Evolutionary conservation across 768 basidiomycete species (phyloP).

Genomic region (Nidularia sp.): DNA sequence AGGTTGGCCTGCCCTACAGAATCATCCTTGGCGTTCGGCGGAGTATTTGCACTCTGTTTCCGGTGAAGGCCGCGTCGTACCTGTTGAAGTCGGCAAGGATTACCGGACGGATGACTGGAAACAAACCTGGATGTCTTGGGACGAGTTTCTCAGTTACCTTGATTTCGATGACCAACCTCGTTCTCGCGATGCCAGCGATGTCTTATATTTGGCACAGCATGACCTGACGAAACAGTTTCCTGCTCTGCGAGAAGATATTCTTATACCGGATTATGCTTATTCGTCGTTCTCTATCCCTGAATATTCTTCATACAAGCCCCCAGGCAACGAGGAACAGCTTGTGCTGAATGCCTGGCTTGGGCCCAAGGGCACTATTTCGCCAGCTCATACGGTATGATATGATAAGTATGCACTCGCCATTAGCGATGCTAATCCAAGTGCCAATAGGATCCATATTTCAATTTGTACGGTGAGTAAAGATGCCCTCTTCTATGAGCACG

Average conservation of each 20-base stretch:
- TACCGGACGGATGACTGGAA: constrained; percentile 82
- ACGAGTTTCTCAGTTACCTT: constrained; percentile 58
- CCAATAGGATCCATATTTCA: constrained; percentile 86
- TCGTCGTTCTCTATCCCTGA: constrained; percentile 45
- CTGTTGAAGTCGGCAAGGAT: constrained; percentile 84
- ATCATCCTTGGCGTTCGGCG: constrained; percentile 65
- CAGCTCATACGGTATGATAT: constrained; percentile 74
- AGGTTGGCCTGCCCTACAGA: constrained; percentile 77
- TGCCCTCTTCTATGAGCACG: constrained; percentile 2
- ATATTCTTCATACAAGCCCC: constrained; percentile 55
- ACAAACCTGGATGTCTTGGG: constrained; percentile 76
- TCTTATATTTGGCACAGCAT: constrained; percentile 89
- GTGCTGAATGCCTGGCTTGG: constrained; percentile 83
- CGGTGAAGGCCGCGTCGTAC: constrained; percentile 82
- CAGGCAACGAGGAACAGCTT: constrained; percentile 59
- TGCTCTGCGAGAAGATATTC: constrained; percentile 64
- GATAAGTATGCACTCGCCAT: constrained; percentile 5
- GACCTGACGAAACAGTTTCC: constrained; percentile 85
- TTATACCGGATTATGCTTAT: constrained; percentile 88
- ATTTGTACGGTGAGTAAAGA: constrained; percentile 66
- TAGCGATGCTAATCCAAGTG: constrained; percentile 2
- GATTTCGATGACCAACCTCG: constrained; percentile 25
- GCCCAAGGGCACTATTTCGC: constrained; percentile 73
- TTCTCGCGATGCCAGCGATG: constrained; percentile 13
- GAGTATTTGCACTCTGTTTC: constrained; percentile 66